Conservation (phyloP, 176 grass and related monocot species). For the Oryza nivara region DNA sequence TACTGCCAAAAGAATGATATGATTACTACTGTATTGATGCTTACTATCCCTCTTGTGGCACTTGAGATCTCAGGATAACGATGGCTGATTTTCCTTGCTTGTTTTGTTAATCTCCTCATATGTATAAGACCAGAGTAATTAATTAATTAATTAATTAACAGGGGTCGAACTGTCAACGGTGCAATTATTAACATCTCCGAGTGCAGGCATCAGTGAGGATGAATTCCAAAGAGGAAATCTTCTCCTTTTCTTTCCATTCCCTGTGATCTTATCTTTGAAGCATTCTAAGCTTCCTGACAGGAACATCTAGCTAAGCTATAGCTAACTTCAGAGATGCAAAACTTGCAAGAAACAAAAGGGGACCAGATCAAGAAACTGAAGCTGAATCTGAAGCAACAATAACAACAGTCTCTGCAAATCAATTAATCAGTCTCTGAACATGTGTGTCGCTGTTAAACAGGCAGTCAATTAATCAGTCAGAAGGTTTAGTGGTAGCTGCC, state of each 20-base stretch:
- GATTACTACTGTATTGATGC: neutral
- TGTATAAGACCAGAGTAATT: neutral
- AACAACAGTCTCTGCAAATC: neutral
- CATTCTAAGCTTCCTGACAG: constrained; percentile 18
- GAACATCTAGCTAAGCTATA: neutral
- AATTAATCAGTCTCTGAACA: neutral
- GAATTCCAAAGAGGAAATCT: constrained; percentile 27
- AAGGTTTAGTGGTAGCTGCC: neutral
- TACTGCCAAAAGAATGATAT: neutral
- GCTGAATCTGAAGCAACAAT: neutral
- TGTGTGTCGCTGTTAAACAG: constrained; percentile 1
- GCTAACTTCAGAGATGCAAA: neutral
- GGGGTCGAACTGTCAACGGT: neutral
- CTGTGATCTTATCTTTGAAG: constrained; percentile 36
- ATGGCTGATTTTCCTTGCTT: neutral
- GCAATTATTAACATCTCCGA: neutral
- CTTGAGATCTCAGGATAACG: neutral
- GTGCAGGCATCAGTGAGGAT: neutral
- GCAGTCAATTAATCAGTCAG: neutral
- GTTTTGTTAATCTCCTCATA: neutral
- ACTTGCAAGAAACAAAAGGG: neutral
- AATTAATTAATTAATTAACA: neutral
- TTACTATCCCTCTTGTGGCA: neutral
- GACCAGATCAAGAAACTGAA: neutral
- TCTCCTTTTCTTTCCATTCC: constrained; percentile 3